Evolutionary conservation across 2,329 filamentous ascomycete genomes (phyloP).

Genomic region (Cladophialophora exuberans): DNA sequence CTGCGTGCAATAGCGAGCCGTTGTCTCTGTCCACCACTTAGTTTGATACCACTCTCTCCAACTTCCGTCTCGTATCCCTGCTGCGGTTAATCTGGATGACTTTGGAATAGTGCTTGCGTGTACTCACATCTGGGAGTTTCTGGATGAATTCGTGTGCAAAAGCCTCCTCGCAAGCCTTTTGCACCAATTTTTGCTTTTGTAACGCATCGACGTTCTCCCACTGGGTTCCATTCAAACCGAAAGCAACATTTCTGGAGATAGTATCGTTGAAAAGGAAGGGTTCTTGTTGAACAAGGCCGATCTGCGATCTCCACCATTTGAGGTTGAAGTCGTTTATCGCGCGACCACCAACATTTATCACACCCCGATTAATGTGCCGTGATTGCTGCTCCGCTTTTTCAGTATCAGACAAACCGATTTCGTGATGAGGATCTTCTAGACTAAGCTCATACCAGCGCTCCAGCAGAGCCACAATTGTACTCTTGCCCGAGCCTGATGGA

Average conservation of each 20-base stretch:
- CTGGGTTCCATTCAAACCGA: conserved; percentile 52
- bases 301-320: conserved; percentile 62
- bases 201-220: conserved; percentile 40
- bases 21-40: conserved; percentile 86
- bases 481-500: conserved; percentile 51
- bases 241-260: conserved; percentile 65
- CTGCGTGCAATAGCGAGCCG: conserved; percentile 75
- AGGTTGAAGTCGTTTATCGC: conserved; percentile 61
- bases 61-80: conserved; percentile 73
- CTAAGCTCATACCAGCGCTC: conserved; percentile 47
- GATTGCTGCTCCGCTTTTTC: conserved; percentile 5
- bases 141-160: conserved; percentile 72
- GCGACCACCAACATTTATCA: conserved; percentile 58
- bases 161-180: conserved; percentile 66
- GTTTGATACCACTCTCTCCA: conserved; percentile 75
- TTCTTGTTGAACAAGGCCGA: conserved; percentile 70
- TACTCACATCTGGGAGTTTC: conserved; percentile 55
- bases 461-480: conserved; percentile 48
- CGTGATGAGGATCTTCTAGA: conserved; percentile 1
- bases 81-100: background rate
- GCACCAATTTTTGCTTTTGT: conserved; percentile 53
- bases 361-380: conserved; percentile 41
- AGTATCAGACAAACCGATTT: background rate
- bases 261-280: conserved; percentile 70
- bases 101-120: background rate